These are phyloP conservation scores for Leucaena leucocephala DNA, from an alignment of 306 rosid genomes.

Conservation along the genomic window DNA sequence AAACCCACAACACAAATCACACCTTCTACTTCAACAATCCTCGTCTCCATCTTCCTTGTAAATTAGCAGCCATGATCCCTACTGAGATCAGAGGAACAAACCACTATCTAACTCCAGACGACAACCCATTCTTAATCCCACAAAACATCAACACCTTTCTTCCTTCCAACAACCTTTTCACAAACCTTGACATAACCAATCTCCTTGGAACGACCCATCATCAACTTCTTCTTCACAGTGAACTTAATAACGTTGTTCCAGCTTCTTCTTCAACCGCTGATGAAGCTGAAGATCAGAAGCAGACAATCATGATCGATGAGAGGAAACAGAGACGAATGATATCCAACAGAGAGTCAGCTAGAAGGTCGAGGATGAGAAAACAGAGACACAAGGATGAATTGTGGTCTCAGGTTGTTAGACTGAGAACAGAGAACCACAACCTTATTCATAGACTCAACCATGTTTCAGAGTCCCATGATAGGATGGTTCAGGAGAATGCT, in stretches of 20 bases:
- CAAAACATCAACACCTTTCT: constrained; percentile 27
- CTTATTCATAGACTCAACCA: constrained; percentile 63
- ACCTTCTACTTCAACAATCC: constrained; percentile 22
- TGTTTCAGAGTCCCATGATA: constrained; percentile 60
- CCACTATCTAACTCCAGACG: constrained; percentile 54
- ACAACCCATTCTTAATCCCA: constrained; percentile 46
- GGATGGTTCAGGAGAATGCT: constrained; percentile 60
- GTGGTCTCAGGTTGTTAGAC: constrained; percentile 75
- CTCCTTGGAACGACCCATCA: constrained; percentile 28
- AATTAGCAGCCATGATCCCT: constrained; percentile 55
- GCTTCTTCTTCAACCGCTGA: constrained; percentile 66
- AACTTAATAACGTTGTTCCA: background rate
- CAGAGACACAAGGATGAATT: constrained; percentile 83
- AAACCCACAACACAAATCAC: background rate
- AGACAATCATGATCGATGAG: constrained; percentile 59
- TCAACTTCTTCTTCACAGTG: background rate
- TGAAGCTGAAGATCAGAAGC: constrained; percentile 70
- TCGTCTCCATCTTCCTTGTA: background rate
- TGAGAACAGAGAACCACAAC: constrained; percentile 64
- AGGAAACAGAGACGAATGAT: constrained; percentile 82
- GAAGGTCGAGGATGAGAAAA: constrained; percentile 88
- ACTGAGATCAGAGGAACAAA: constrained; percentile 58
- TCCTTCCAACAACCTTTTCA: constrained; percentile 23
- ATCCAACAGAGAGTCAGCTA: constrained; percentile 82
- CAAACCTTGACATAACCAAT: constrained; percentile 38